A percentile compares a stretch with the other conserved stretches of the same genome.
phyloP scores from a whole-genome alignment of 2,329 filamentous ascomycete species.

The Pestalotiopsis sp. region DNA sequence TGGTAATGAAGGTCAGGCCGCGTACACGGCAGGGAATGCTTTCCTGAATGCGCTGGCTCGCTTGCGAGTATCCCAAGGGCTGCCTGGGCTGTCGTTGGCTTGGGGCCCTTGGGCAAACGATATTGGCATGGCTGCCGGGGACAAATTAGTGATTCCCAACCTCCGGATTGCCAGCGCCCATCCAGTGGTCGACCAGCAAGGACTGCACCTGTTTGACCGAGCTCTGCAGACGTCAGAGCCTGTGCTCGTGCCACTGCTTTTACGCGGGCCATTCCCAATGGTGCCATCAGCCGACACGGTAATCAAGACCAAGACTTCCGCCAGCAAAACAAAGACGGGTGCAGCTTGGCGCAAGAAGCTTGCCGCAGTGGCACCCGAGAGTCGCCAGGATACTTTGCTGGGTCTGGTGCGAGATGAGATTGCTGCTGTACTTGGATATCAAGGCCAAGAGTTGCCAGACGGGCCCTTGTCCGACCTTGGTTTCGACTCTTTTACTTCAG shows the following conservation, averaged over 20 bases:
- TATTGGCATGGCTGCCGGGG: constrained; percentile 7
- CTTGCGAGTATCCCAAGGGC: constrained; percentile 6
- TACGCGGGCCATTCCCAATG: constrained; percentile 9
- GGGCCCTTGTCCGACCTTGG: constrained; percentile 3
- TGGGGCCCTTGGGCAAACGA: constrained; percentile 11
- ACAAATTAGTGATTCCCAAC: constrained; percentile 1
- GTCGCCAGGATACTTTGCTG: not conserved
- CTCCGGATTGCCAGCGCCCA: constrained; percentile 1
- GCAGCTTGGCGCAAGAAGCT: constrained; percentile 7
- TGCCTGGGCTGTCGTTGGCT: not conserved
- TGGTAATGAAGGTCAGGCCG: constrained; percentile 13
- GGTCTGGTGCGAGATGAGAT: constrained; percentile 7
- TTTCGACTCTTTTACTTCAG: constrained; percentile 9
- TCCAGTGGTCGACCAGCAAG: constrained; percentile 4
- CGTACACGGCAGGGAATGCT: constrained; percentile 6
- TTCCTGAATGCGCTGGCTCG: constrained; percentile 8
- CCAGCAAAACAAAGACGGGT: not conserved
- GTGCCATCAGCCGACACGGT: not conserved
- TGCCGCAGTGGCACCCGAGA: constrained; percentile 4
- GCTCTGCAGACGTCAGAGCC: constrained; percentile 4
- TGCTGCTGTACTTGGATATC: constrained; percentile 8
- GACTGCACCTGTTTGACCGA: constrained; percentile 9
- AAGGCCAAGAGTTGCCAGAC: constrained; percentile 5
- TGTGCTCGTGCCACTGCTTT: constrained; percentile 5
- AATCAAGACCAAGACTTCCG: not conserved